Evolutionary conservation across 2,329 filamentous ascomycete genomes (phyloP), one percentile per base, ranked within the genome.

Genomic region (Penicillium sp.): DNA sequence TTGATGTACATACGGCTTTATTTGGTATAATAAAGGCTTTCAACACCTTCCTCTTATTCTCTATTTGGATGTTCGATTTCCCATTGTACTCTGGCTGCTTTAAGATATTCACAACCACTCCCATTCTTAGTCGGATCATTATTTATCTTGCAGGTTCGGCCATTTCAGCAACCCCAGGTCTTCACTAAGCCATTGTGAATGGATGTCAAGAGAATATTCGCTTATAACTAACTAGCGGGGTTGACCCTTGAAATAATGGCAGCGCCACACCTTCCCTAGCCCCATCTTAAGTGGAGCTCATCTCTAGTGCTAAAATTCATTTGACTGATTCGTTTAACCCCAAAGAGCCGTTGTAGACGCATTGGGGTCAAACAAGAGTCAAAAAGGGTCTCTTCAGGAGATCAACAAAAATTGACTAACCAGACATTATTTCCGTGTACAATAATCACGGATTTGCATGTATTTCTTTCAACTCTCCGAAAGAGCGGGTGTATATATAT

Each of bases 1-100:
- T 48, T 37, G 19, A 19, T 59, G 50, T 57, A 59, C 26, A 59
- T 57, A 57, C 42, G 30, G 7, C 11, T 42, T n/a, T 30, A 47
- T 52, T 33, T 33, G 22, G 41, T 41, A 48, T 22, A 42, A 26
- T 22, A 31, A 31, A 26, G 35, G 46, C 19, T n/a, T 31, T 40
- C 10, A 31, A 7, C 7, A 16, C 11, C 16, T 19, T 48, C 22
- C 30, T 33, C 26, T 44, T 44, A 12, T 44, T 31, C 11, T 7
- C 12, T 44, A 4, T 44, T 22, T 10, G 9, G 17, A 31, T 16
- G 4, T 19, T 44, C 2, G 26, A 19, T 3, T 5, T 31, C 9
- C 7, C 1, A 31, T 30, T 31, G n/a, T 19, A 19, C 6, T 17
- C n/a, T 14, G 19, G 10, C 17, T 41, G 22, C 38, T 31, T 16